Conservation (phyloP, 2,329 filamentous ascomycete genomes). For the Pseudovirgaria hyperparasitica region DNA sequence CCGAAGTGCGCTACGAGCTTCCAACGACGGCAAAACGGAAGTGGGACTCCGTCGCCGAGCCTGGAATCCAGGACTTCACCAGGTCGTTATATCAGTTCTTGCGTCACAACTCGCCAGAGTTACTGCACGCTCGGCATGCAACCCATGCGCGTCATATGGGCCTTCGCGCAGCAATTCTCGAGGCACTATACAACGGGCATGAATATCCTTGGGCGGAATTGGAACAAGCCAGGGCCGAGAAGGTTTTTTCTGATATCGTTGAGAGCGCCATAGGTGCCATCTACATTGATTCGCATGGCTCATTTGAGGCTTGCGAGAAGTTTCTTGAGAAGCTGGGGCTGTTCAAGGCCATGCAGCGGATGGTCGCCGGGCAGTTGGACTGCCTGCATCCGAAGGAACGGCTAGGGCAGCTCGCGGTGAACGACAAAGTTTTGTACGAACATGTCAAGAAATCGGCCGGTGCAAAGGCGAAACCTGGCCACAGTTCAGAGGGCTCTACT, state of each 20-base stretch:
- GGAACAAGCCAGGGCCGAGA: conserved; percentile 50
- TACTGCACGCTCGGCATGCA: conserved; percentile 35
- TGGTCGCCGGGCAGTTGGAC: conserved; percentile 45
- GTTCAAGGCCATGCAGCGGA: conserved; percentile 45
- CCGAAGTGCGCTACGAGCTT: conserved; percentile 19
- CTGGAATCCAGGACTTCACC: conserved; percentile 9
- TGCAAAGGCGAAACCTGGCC: conserved; percentile 3
- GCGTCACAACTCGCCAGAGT: conserved; percentile 39
- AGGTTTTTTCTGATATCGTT: conserved; percentile 74
- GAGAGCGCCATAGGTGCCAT: conserved; percentile 73
- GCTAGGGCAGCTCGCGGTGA: conserved; percentile 46
- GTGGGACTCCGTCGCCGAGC: conserved; percentile 13
- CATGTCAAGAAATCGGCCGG: conserved; percentile 2
- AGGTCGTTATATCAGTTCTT: conserved; percentile 57
- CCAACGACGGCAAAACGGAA: conserved; percentile 10
- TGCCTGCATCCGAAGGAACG: conserved; percentile 52
- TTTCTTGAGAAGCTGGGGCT: conserved; percentile 56
- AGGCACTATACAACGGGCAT: conserved; percentile 35
- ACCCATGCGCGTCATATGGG: conserved; percentile 34
- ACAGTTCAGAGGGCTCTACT: conserved; percentile 4
- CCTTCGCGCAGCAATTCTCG: conserved; percentile 37
- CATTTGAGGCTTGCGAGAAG: conserved; percentile 42
- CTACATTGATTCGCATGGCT: conserved; percentile 53
- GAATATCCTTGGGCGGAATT: conserved; percentile 70
- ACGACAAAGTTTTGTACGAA: conserved; percentile 42